Evolutionary conservation across 495 filamentous ascomycete species (phyloP), one percentile per base, ranked within the genome.

Genomic region (Haplographium delicatum): DNA sequence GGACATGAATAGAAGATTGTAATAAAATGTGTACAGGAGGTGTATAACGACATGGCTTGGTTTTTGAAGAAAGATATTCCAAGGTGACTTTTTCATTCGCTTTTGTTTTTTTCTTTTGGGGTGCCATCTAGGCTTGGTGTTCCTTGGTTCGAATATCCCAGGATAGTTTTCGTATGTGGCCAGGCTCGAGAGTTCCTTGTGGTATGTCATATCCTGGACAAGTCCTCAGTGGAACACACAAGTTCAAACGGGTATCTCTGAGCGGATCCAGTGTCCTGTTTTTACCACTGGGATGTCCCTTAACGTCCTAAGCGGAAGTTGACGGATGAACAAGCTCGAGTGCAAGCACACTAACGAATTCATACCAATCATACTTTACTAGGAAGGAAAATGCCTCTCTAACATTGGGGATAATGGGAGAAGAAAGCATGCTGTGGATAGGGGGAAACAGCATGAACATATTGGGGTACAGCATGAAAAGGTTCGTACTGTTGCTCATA

Each of bases 401-500:
- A 11, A 27, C 11, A 50, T 38, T 27, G 38, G 41, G 45, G 46
- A 45, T 20, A 42, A 53, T 40, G 18, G 43, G 50, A 46, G 34
- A 43, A 50, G 39, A 50, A 18, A 27, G 40, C 13, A 34, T 16
- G 47, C 24, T 56, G 53, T 25, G 28, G 5, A 42, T 47, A 46
- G 25, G 33, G 33, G 42, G 46, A 46, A 15, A 34, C 42, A 28
- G 43, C 39, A 26, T 46, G 27, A 20, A 49, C 34, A 16, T 49
- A 45, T 16, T 45, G 40, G 6, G 46, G 52, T 9, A 40, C 31
- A 34, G 22, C 22, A 54, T 48, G 43, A 37, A 28, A 15, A 7
- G 13, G 28, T 26, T 54, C 52, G 50, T 50, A 55, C 16, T 44
- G 52, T 27, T 56, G 53, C 53, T 56, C 53, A 51, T 54, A 54